Conservation (phyloP, 148 eudicot genomes). For the Rheum nobile region DNA sequence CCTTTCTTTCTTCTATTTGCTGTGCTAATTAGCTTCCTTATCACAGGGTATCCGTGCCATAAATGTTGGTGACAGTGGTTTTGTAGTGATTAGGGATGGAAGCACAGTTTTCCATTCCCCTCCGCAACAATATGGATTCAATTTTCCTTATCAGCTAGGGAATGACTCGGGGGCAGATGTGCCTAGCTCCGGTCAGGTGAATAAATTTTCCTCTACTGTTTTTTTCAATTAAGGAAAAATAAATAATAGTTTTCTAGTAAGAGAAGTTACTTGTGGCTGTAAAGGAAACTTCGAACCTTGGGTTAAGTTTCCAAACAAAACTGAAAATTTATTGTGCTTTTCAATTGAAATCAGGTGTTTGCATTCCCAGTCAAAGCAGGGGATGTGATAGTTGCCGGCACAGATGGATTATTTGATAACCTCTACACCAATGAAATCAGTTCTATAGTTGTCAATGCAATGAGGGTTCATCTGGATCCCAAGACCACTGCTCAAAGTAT, state of each 20-base stretch:
- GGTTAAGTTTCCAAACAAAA: not conserved
- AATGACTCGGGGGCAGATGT: constrained; percentile 38
- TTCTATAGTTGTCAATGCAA: constrained; percentile 46
- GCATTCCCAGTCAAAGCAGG: constrained; percentile 52
- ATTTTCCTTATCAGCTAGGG: constrained; percentile 76
- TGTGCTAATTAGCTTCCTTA: constrained; percentile 10
- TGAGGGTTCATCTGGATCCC: constrained; percentile 37
- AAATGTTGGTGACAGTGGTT: constrained; percentile 95
- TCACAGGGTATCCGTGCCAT: constrained; percentile 71
- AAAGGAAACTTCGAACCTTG: no score
- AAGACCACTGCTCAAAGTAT: constrained; percentile 48
- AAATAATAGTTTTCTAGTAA: not conserved
- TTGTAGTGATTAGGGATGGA: constrained; percentile 70
- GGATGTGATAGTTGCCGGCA: constrained; percentile 77
- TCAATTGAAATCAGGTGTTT: constrained; percentile 44
- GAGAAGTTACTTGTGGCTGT: not conserved
- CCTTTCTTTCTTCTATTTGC: not conserved
- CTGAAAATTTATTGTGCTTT: not conserved
- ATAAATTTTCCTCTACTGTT: not conserved
- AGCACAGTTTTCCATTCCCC: constrained; percentile 64
- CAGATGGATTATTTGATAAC: constrained; percentile 84
- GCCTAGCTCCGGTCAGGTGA: constrained; percentile 89
- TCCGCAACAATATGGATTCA: constrained; percentile 78
- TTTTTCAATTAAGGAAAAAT: not conserved
- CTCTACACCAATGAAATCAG: constrained; percentile 53